Conservation (phyloP, 2,329 filamentous ascomycete species). For the Colletotrichum theobromicola region DNA sequence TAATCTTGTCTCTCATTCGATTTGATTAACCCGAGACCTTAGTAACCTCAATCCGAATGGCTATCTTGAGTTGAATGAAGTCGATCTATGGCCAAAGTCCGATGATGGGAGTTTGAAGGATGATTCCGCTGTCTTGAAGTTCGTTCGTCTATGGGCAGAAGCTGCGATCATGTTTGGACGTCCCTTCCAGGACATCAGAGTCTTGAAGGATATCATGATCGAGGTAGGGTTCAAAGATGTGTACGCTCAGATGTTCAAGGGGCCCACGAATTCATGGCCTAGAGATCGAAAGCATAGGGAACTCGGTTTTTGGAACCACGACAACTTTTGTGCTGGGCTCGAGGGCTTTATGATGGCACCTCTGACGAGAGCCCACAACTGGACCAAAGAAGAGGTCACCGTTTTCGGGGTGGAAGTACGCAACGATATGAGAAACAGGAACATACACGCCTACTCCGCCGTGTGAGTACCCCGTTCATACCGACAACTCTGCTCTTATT, state of each 20-base stretch:
- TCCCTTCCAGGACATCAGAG: conserved; percentile 27
- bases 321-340: conserved; percentile 33
- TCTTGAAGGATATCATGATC: conserved; percentile 42
- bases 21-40: neutral
- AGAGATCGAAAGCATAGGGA: conserved; percentile 56
- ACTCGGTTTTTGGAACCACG: conserved; percentile 42
- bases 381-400: conserved; percentile 33
- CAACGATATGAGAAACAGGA: conserved; percentile 26
- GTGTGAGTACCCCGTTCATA: conserved; percentile 30
- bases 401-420: conserved; percentile 26
- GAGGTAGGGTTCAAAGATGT: conserved; percentile 61
- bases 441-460: conserved; percentile 33
- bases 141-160: conserved; percentile 31
- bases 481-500: neutral
- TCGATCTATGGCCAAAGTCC: conserved; percentile 39
- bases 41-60: conserved; percentile 45
- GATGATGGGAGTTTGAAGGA: conserved; percentile 45
- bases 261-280: conserved; percentile 58
- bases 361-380: conserved; percentile 40
- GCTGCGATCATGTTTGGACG: conserved; percentile 32
- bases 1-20: neutral
- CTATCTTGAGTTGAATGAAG: conserved; percentile 48
- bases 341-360: conserved; percentile 39
- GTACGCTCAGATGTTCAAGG: conserved; percentile 49
- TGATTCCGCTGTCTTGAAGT: conserved; percentile 32